Evolutionary conservation across 2,329 filamentous ascomycete species (phyloP), one percentile per base, ranked within the genome.

Genomic region (Neofusicoccum cordaticola): DNA sequence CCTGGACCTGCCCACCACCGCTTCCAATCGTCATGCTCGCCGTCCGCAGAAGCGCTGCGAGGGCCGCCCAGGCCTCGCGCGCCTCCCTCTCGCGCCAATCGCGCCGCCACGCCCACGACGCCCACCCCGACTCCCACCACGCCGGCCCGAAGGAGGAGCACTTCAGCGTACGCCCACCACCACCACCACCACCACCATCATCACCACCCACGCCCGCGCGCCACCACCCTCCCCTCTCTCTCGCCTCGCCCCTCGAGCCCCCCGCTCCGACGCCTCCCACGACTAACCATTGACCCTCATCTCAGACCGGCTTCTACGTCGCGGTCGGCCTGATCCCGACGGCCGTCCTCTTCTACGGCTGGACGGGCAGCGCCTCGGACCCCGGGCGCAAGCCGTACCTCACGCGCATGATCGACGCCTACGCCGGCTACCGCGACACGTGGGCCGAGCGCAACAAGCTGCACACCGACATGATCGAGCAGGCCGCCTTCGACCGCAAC

Each of bases 401-500:
- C 66, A 81, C 82, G 37, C 74, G 80, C 62, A 65, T 86, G 71
- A 86, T 90, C 71, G 77, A 83, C 68, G 82, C 82, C 69, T 88
- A 84, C 74, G 81, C 81, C 41, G 76, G 82, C 22, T 82, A 81
- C 65, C 80, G 85, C 70, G 81, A 85, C 73, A 31, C 78, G 47
- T 86, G 82, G 76, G 82, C 82, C 62, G 78, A 81, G 69, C 80
- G 83, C 69, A 90, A 89, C 72, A 82, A 83, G 63, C 72, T 88
- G 60, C 87, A 88, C 75, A 85, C 84, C 11, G 79, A 80, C 65
- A 83, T 85, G 68, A 77, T 89, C 67, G 86, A 90, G 79, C 84
- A 86, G 77, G 88, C 87, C 27, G 87, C 85, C 41, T 77, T 80
- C 58, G 88, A 90, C 73, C 79, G 85, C 66, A 84, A 87, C 69